These are phyloP conservation scores for Crithidia thermophila DNA, from an alignment of 208 protist genomes.

Conservation along the genomic window DNA sequence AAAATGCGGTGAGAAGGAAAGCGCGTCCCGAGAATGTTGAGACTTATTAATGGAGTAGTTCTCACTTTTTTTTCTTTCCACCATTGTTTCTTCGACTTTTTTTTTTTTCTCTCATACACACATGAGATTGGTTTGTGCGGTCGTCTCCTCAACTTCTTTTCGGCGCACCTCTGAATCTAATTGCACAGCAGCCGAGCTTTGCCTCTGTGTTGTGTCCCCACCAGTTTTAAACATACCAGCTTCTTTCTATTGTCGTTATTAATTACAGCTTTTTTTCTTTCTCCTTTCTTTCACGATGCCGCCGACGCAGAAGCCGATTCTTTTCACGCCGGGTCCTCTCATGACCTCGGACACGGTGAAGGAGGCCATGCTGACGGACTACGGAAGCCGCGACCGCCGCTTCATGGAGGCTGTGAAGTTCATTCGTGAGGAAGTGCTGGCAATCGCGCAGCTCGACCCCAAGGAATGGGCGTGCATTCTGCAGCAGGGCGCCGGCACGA, in stretches of 20 bases:
- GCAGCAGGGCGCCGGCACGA: slow-evolving; percentile 80
- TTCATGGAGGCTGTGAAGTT: slow-evolving; percentile 82
- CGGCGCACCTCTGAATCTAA: too few relatives aligned
- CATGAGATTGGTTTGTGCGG: too few relatives aligned
- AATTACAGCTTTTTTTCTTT: slow-evolving; percentile 2
- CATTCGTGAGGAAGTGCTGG: slow-evolving; percentile 59
- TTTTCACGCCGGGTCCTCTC: slow-evolving; percentile 90
- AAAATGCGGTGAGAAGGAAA: neutral
- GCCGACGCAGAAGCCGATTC: slow-evolving; percentile 36
- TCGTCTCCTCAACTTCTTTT: too few relatives aligned
- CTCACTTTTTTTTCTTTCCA: neutral
- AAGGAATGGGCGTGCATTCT: slow-evolving; percentile 74
- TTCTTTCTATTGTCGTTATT: too few relatives aligned
- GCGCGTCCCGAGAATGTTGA: too few relatives aligned
- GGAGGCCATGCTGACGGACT: slow-evolving; percentile 80
- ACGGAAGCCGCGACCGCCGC: slow-evolving; percentile 72
- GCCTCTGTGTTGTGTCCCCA: too few relatives aligned
- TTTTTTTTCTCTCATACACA: neutral
- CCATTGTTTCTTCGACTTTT: neutral
- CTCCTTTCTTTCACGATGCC: slow-evolving; percentile 7
- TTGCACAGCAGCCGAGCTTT: too few relatives aligned
- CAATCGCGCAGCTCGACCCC: slow-evolving; percentile 46
- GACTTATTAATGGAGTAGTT: neutral
- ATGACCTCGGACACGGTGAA: slow-evolving; percentile 79
- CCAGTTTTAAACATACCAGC: too few relatives aligned